Evolutionary conservation across 2,329 filamentous ascomycete genomes (phyloP).

Genomic region (Fusarium aywerte): DNA sequence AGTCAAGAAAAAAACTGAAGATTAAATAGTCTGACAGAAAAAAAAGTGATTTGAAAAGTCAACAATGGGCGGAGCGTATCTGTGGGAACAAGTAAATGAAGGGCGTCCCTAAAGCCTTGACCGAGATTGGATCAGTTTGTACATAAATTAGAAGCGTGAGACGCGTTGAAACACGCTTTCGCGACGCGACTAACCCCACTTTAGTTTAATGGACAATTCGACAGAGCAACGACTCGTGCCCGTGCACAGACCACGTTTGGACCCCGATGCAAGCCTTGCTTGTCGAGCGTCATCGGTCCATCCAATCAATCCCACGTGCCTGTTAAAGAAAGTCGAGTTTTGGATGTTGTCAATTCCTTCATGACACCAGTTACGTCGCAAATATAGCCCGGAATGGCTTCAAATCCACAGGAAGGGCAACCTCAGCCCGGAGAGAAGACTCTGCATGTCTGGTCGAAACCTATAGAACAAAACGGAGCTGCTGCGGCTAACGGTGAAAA

Average conservation of each 20-base stretch:
- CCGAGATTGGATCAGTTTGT: constrained; percentile 36
- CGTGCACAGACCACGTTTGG: constrained; percentile 38
- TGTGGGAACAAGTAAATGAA: constrained; percentile 40
- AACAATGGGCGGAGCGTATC: constrained; percentile 40
- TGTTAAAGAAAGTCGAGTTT: constrained; percentile 28
- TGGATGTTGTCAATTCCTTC: constrained; percentile 30
- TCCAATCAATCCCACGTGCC: constrained; percentile 38
- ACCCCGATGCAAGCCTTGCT: constrained; percentile 29
- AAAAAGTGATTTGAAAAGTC: constrained; percentile 30
- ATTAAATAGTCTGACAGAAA: constrained; percentile 5
- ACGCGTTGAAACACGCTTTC: constrained; percentile 51
- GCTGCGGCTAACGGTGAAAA: constrained; percentile 31
- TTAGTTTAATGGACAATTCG: constrained; percentile 50
- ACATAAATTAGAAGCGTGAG: constrained; percentile 37
- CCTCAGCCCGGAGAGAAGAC: constrained; percentile 47
- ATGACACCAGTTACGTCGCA: constrained; percentile 44
- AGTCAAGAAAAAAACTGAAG: neutral
- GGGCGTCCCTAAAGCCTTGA: constrained; percentile 39
- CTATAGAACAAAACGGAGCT: constrained; percentile 45
- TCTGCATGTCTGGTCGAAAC: constrained; percentile 53
- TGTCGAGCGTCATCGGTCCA: constrained; percentile 44
- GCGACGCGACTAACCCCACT: constrained; percentile 45
- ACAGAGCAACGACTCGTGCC: constrained; percentile 25
- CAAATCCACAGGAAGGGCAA: constrained; percentile 45
- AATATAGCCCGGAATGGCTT: constrained; percentile 52